These are phyloP conservation scores for Globisporangium paroecandrum DNA, from an alignment of 352 stramenopile genomes.

Conservation along the genomic window DNA sequence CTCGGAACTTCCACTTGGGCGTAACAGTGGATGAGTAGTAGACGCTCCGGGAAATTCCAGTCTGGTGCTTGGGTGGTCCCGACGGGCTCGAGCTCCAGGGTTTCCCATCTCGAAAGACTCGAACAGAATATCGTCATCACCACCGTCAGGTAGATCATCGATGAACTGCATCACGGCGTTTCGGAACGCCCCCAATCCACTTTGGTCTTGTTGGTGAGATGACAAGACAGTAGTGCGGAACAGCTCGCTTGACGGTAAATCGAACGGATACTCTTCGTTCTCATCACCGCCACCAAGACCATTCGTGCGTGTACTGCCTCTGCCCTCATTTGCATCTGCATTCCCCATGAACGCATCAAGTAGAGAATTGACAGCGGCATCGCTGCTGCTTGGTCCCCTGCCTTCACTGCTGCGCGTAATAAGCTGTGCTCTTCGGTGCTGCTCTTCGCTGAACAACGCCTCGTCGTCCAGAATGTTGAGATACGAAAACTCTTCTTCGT, in stretches of 20 bases:
- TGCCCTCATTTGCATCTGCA: constrained; percentile 3
- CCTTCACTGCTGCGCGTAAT: constrained; percentile 19
- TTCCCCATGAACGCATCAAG: constrained; percentile 16
- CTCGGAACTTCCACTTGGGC: constrained; percentile 20
- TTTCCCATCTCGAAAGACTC: constrained; percentile 47
- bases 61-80: constrained; percentile 29
- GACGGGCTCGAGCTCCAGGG: constrained; percentile 31
- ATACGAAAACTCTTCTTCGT: constrained; percentile 85
- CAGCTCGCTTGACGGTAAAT: constrained; percentile 18
- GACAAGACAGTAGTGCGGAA: constrained; percentile 8
- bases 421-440: constrained; percentile 38
- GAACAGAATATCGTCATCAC: constrained; percentile 54
- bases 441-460: constrained; percentile 47
- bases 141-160: constrained; percentile 51
- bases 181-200: constrained; percentile 7
- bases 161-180: constrained; percentile 47
- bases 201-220: constrained; percentile 12
- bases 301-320: not conserved
- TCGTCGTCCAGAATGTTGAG: constrained; percentile 75
- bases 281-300: not conserved
- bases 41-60: not conserved
- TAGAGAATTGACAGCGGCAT: constrained; percentile 10
- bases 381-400: not conserved
- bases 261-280: constrained; percentile 17
- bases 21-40: constrained; percentile 39